Base-by-base conservation (phyloP, 345 rosid species). In the Carallia pectinifolia region DNA sequence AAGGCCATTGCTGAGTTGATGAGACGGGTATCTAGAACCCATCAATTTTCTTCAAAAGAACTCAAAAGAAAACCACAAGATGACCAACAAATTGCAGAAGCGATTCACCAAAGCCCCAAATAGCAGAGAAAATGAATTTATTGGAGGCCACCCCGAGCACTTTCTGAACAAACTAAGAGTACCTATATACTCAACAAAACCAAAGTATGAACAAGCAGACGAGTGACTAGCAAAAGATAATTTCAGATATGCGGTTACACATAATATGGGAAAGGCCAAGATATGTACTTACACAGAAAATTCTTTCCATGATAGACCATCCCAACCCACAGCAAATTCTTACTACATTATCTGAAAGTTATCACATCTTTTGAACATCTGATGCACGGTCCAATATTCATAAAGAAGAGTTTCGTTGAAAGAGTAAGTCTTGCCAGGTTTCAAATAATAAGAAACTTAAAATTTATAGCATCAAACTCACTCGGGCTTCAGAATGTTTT, bases 11-110 rank as follows among this genome's bases (percentile, higher is more conserved):
- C 75, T 66, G 30, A 76, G 67, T 53, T 61, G 55, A 76, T 70
- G 75, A 70, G 79, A 76, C 53, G 71, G 71, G 71, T 38, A 70
- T 44, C 74, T 50, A 30, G 74, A 75, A 69, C 74, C 70, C 79
- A 77, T 77, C 12, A 34, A 9, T 39, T 40, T 40, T 37, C 66
- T 61, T 39, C 30, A 38, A 66, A 8, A 47, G 12, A 66, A 53
- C 31, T 33, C 53, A 56, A 64, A 18, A 19, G 29, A 10, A 37
- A 62, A 10, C 34, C 38, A 38, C 65, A 6, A 17, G 12, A 53
- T n/a, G 48, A 53, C 70, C 16, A 36, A 61, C 39, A 60, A 40
- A 4, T 23, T 48, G 65, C 16, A 9, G 19, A 66, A 29, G 3
- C 7, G 23, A 60, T 36, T 29, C 65, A 58, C 39, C n/a, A 52